Evolutionary conservation across 1,284 basidiomycete species (phyloP).

Genomic region (Leccinum griseonigrum): DNA sequence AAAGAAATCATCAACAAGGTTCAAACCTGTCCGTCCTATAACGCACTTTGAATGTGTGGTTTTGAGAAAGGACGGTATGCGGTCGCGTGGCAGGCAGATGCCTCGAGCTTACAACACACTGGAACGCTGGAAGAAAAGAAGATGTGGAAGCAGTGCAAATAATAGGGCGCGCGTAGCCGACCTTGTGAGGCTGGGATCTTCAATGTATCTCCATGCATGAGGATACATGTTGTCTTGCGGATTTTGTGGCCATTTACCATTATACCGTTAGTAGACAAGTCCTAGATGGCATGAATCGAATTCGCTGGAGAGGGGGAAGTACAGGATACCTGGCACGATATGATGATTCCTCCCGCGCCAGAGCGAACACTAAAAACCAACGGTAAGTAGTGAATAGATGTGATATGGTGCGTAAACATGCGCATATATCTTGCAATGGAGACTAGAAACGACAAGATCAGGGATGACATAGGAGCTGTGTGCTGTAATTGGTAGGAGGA

Average conservation of each 20-base stretch:
- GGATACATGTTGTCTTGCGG: constrained; percentile 58
- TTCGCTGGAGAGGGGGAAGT: neutral
- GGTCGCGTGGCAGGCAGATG: constrained; percentile 47
- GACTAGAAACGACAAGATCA: constrained; percentile 55
- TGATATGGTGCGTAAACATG: constrained; percentile 30
- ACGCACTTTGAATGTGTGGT: constrained; percentile 51
- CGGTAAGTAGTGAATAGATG: neutral
- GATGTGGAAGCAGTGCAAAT: constrained; percentile 6
- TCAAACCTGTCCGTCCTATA: constrained; percentile 1
- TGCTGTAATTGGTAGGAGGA: constrained; percentile 6
- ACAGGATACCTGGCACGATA: constrained; percentile 65
- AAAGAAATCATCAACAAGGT: constrained; percentile 15
- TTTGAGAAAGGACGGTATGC: constrained; percentile 57
- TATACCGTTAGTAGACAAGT: constrained; percentile 77
- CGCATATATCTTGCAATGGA: constrained; percentile 82
- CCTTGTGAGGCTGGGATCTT: constrained; percentile 65
- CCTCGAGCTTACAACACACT: constrained; percentile 57
- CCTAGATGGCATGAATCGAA: constrained; percentile 40
- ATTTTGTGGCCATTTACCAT: constrained; percentile 68
- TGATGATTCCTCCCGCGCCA: constrained; percentile 66
- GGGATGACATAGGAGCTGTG: constrained; percentile 48
- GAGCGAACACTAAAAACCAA: constrained; percentile 48
- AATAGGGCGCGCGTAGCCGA: constrained; percentile 21
- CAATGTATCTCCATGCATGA: constrained; percentile 72
- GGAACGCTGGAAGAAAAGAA: constrained; percentile 50